These are phyloP conservation scores for Cutaneotrichosporon cutaneum DNA, from an alignment of 1,284 basidiomycete genomes.

Conservation along the genomic window DNA sequence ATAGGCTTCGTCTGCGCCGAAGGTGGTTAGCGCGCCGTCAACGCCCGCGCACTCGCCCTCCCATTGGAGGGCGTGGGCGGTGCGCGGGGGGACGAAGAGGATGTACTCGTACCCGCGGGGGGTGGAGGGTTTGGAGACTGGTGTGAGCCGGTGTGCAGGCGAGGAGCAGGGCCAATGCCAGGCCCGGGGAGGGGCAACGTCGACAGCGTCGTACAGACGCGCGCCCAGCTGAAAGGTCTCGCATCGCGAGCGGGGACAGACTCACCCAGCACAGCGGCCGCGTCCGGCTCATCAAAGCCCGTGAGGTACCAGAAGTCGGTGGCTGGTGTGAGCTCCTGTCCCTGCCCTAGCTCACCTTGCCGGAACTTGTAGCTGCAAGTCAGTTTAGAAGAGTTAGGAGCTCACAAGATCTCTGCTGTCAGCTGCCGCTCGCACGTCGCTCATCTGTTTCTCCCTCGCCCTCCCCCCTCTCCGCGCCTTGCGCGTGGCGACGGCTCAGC, in stretches of 20 bases:
- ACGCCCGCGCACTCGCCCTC: conserved; percentile 76
- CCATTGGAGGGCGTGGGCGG: conserved; percentile 82
- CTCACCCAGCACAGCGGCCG: conserved; percentile 76
- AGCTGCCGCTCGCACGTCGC: conserved; percentile 8
- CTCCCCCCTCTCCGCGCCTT: background rate
- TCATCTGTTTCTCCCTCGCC: background rate
- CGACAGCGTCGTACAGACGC: too few relatives aligned
- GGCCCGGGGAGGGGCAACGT: too few relatives aligned
- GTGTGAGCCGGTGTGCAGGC: background rate
- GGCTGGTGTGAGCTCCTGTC: conserved; percentile 48
- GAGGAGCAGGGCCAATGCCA: too few relatives aligned
- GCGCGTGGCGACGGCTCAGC: too few relatives aligned
- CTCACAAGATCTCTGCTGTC: conserved; percentile 59
- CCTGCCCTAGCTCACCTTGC: conserved; percentile 56
- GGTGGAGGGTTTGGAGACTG: conserved; percentile 56
- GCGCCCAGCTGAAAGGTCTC: too few relatives aligned
- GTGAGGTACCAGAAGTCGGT: conserved; percentile 94
- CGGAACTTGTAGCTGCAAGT: conserved; percentile 82
- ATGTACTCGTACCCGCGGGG: conserved; percentile 82
- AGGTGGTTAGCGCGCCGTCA: conserved; percentile 63
- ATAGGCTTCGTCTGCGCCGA: conserved; percentile 67
- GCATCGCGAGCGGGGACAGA: too few relatives aligned
- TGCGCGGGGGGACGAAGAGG: conserved; percentile 77
- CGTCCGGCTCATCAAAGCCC: conserved; percentile 90
- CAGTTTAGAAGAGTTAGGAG: conserved; percentile 11